Percentiles rank a stretch among this genome's conserved stretches.
Evolutionary conservation across 225 moss, liverwort and hornwort species (phyloP).

Genomic region (Polytrichum formosum): DNA sequence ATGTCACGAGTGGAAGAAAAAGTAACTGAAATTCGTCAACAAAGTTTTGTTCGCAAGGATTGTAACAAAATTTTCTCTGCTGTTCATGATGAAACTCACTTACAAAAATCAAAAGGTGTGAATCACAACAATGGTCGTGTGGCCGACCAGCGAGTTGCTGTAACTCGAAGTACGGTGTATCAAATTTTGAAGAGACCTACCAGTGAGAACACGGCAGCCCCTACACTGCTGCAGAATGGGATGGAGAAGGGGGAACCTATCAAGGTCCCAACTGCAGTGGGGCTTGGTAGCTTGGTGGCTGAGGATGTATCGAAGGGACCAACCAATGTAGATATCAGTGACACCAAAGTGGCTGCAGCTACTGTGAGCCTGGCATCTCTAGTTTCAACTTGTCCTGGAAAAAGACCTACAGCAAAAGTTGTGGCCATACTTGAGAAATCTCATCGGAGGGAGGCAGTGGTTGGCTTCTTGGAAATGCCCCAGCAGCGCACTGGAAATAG

Average conservation of each 20-base stretch:
- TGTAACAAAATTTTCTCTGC: slow-evolving; percentile 9
- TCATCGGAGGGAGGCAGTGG: slow-evolving; percentile 69
- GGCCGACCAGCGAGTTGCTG: slow-evolving; percentile 27
- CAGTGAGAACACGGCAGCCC: slow-evolving; percentile 12
- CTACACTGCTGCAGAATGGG: slow-evolving; percentile 21
- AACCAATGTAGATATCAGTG: slow-evolving; percentile 14
- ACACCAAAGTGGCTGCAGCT: slow-evolving; percentile 20
- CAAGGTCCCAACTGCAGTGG: slow-evolving; percentile 14
- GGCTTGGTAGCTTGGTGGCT: slow-evolving; percentile 15
- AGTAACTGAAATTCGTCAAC: slow-evolving; percentile 12
- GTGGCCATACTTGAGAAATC: slow-evolving; percentile 79
- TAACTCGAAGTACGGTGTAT: slow-evolving; percentile 31
- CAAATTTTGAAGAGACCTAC: slow-evolving; percentile 52
- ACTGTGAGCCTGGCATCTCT: slow-evolving; percentile 36
- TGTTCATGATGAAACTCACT: slow-evolving; percentile 21
- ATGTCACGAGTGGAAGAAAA: slow-evolving; percentile 15
- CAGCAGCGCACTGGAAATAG: slow-evolving; percentile 54
- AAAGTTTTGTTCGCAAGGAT: slow-evolving; percentile 19
- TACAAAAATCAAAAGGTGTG: slow-evolving; percentile 14
- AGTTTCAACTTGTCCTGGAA: slow-evolving; percentile 66
- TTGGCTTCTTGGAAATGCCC: slow-evolving; percentile 76
- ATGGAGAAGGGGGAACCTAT: slow-evolving; percentile 17
- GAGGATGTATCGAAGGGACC: slow-evolving; percentile 8
- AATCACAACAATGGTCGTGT: slow-evolving; percentile 27
- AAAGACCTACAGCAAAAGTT: slow-evolving; percentile 83